Evolutionary conservation across 2,329 filamentous ascomycete genomes (phyloP), one percentile per base, ranked within the genome.

Genomic region (Aspergillus tanneri): DNA sequence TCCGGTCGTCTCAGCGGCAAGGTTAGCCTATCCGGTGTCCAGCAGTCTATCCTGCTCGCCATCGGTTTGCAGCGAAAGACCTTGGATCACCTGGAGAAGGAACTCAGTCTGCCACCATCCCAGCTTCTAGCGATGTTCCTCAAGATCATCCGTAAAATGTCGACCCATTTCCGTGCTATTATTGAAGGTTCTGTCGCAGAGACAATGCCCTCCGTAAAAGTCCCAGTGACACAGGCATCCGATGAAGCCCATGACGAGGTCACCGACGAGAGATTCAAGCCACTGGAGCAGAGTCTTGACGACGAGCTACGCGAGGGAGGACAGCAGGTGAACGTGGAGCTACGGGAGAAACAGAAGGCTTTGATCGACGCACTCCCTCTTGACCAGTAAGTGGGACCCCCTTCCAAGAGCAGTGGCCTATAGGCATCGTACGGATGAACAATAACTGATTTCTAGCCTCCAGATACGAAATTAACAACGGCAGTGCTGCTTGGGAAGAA

Each of bases 91-190:
- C 74, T 96, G 7, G 86, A 91, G 53, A 83, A 85, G 54, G 93
- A 99, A 63, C 72, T 96, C 3, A 80, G 79, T 6, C 73, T 96
- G 5, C 83, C 82, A 1, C 80, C 83, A 2, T 86, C 84, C 36
- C 93, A 97, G 72, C 76, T 96, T 3, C 77, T 99, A 53, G 91
- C 92, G 52, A 95, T 97, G 87, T 97, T 99, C 70, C 89, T 96
- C 68, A 99, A 99, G 77, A 87, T 96, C 52, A 80, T 96, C 50
- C 84, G 90, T 56, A 97, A 97, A 74, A 80, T 96, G 30, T 87
- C 87, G 2, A 78, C 81, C 2, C 82, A 91, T 65, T 93, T 99
- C 71, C 82, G 84, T 24, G 75, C 78, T 3, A 72, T 97, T 1
- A 79, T 96, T 2, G 82, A 90, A 34, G 83, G 82, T 3, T 90